These are phyloP conservation scores for Rhodotorula sphaerocarpa DNA, from an alignment of 768 basidiomycete genomes.

Conservation along the genomic window DNA sequence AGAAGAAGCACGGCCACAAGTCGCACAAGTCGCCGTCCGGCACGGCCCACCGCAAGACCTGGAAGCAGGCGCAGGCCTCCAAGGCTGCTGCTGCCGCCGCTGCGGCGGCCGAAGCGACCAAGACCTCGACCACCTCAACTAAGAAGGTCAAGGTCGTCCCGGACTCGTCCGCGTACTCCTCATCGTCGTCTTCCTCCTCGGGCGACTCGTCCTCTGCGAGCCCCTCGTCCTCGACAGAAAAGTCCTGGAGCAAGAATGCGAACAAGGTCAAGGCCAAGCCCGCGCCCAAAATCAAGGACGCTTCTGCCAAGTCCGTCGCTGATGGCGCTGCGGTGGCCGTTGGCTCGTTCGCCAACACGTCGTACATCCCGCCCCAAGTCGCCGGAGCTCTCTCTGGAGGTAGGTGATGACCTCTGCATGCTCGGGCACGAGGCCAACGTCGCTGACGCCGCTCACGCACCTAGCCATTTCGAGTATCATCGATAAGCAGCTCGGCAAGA, in stretches of 20 bases:
- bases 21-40: background rate
- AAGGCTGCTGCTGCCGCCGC: no score
- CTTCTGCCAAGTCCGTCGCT: slow-evolving; percentile 6
- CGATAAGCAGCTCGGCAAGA: slow-evolving; percentile 13
- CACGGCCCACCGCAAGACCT: background rate
- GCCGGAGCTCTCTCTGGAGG: slow-evolving; percentile 1
- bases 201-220: background rate
- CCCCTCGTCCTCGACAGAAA: background rate
- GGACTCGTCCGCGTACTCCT: background rate
- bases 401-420: background rate
- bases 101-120: no score
- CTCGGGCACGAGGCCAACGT: rapidly evolving
- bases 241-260: background rate
- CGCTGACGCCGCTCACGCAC: background rate
- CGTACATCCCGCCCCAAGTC: slow-evolving; percentile 10
- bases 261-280: slow-evolving; percentile 19
- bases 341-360: slow-evolving; percentile 17
- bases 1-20: background rate
- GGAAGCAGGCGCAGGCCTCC: background rate
- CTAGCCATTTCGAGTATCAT: slow-evolving; percentile 11
- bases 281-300: slow-evolving; percentile 22
- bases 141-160: no score
- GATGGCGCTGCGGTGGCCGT: slow-evolving; percentile 15
- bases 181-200: background rate
- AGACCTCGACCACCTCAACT: no score